phyloP scores from a whole-genome alignment of 148 eudicot genomes.

The Talinum fruticosum region DNA sequence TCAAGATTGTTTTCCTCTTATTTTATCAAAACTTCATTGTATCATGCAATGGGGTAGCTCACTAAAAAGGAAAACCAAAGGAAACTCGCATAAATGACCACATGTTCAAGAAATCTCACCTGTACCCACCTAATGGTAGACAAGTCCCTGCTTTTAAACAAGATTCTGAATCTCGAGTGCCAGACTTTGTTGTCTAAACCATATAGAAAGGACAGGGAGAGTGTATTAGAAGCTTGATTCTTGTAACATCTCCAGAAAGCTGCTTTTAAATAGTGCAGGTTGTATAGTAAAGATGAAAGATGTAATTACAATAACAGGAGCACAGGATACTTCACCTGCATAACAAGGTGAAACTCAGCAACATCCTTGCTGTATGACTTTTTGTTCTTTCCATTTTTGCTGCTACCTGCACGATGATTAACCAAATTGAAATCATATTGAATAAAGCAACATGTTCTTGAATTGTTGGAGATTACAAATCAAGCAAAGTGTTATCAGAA shows the following conservation, averaged over 20 bases:
- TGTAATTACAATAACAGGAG: conserved; percentile 14
- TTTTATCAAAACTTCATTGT: neutral
- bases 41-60: neutral
- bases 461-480: neutral
- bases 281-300: neutral
- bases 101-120: conserved; percentile 44
- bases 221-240: neutral
- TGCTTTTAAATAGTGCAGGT: neutral
- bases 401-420: conserved; percentile 52
- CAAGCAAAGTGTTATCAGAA: neutral
- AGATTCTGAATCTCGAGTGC: conserved; percentile 78
- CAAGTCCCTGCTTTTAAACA: conserved; percentile 77
- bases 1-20: neutral
- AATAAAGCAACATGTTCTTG: neutral
- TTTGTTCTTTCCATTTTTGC: conserved; percentile 49
- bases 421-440: conserved; percentile 11
- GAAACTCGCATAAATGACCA: conserved; percentile 7
- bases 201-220: neutral
- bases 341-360: conserved; percentile 85
- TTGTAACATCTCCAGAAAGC: neutral
- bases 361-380: conserved; percentile 54
- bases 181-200: conserved; percentile 81
- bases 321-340: conserved; percentile 68
- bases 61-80: neutral
- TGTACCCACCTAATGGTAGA: conserved; percentile 95